Evolutionary conservation across 495 filamentous ascomycete genomes (phyloP).

Genomic region (Aspergillus ostianus): DNA sequence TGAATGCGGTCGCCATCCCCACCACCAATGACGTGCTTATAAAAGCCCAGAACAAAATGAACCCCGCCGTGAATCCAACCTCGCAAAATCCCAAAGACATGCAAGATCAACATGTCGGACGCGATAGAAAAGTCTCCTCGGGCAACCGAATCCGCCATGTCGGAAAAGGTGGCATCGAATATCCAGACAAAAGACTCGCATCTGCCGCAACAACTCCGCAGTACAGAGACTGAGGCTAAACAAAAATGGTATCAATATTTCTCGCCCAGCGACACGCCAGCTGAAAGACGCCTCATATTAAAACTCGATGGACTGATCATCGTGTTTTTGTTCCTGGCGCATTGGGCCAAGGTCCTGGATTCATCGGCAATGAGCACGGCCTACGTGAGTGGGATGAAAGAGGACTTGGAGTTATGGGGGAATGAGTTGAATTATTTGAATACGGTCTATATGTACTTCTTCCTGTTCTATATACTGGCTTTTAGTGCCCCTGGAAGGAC

Average conservation of each 20-base stretch:
- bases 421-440: constrained; percentile 48
- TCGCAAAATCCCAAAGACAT: neutral
- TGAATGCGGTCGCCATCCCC: neutral
- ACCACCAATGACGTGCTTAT: neutral
- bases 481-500: no score
- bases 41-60: no score
- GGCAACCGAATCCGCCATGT: neutral
- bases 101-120: neutral
- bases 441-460: constrained; percentile 36
- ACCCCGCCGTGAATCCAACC: neutral
- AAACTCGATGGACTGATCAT: constrained; percentile 40
- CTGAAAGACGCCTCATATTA: constrained; percentile 40
- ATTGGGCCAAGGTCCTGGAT: constrained; percentile 46
- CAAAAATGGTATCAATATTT: constrained; percentile 46
- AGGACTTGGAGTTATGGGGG: constrained; percentile 34
- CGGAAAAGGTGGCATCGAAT: neutral
- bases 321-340: constrained; percentile 33
- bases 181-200: neutral
- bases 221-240: neutral
- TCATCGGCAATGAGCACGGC: constrained; percentile 28
- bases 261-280: constrained; percentile 33
- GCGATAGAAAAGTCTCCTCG: constrained; percentile 1
- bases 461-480: neutral
- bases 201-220: neutral
- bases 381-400: constrained; percentile 31